phyloP scores from a whole-genome alignment of 768 basidiomycete genomes.

The Pisolithus sp. region DNA sequence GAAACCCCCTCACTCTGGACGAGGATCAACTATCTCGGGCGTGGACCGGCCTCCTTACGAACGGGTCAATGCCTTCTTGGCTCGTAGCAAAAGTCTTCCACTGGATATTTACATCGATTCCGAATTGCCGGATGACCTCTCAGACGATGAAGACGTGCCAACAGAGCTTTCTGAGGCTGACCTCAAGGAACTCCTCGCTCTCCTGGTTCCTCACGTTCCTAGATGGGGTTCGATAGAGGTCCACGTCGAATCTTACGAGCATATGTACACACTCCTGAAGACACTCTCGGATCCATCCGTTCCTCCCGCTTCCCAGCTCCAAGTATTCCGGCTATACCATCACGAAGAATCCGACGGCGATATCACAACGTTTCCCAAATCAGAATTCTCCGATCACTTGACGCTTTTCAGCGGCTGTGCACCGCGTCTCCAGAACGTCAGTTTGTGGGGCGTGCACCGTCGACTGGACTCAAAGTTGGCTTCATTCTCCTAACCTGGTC shows the following conservation, averaged over 20 bases:
- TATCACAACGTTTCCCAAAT: constrained; percentile 7
- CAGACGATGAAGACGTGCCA: constrained; percentile 12
- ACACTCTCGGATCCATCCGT: constrained; percentile 33
- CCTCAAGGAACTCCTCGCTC: constrained; percentile 19
- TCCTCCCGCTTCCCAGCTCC: constrained; percentile 47
- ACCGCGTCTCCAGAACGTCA: constrained; percentile 43
- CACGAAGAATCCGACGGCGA: constrained; percentile 40
- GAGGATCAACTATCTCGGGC: constrained; percentile 22
- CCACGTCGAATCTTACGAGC: constrained; percentile 38
- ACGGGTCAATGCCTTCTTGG: constrained; percentile 38
- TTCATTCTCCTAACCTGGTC: constrained; percentile 27
- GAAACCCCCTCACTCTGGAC: constrained; percentile 55
- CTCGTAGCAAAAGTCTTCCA: constrained; percentile 49
- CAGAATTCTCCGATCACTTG: constrained; percentile 32
- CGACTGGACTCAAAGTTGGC: constrained; percentile 48
- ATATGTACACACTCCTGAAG: constrained; percentile 40
- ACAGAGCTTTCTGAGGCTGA: constrained; percentile 17
- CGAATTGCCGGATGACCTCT: constrained; percentile 23
- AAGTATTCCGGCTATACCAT: constrained; percentile 49
- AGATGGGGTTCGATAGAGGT: constrained; percentile 52
- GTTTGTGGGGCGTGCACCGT: constrained; percentile 69
- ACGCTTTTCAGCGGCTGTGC: constrained; percentile 46
- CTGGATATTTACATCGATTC: constrained; percentile 49
- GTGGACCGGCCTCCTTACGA: constrained; percentile 36
- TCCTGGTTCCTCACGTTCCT: constrained; percentile 46